phyloP scores from a whole-genome alignment of 768 basidiomycete species.

The Boletus vermiculosoides region DNA sequence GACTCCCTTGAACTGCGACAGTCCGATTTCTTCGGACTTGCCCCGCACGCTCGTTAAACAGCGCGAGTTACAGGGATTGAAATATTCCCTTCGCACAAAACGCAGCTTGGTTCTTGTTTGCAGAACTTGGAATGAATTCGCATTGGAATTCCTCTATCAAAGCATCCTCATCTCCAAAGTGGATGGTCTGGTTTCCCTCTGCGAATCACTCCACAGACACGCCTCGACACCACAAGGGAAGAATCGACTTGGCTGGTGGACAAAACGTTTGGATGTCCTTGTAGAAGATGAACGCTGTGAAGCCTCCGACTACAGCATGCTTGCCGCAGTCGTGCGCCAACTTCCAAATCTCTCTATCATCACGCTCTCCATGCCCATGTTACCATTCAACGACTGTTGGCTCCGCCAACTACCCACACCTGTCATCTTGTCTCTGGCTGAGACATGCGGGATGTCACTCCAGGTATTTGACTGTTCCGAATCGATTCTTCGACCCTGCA shows the following conservation, averaged over 20 bases:
- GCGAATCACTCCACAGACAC: constrained; percentile 12
- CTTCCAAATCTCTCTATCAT: constrained; percentile 27
- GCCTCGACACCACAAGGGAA: constrained; percentile 2
- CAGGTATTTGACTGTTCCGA: constrained; percentile 32
- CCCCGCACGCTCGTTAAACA: constrained; percentile 18
- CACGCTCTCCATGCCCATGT: constrained; percentile 28
- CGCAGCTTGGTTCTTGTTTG: constrained; percentile 25
- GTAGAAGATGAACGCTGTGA: constrained; percentile 28
- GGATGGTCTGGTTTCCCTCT: constrained; percentile 14
- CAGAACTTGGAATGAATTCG: constrained; percentile 23
- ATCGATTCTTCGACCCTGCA: constrained; percentile 30
- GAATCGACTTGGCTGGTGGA: constrained; percentile 25
- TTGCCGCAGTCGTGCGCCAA: constrained; percentile 25
- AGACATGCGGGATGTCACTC: constrained; percentile 28
- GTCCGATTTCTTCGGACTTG: constrained; percentile 15
- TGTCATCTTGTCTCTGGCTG: constrained; percentile 21
- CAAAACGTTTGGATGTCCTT: constrained; percentile 27
- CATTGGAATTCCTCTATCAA: constrained; percentile 23
- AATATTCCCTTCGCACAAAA: constrained; percentile 24
- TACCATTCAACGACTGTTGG: constrained; percentile 26
- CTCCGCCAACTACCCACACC: constrained; percentile 25
- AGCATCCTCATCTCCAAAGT: constrained; percentile 23
- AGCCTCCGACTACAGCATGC: constrained; percentile 20
- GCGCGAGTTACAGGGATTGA: constrained; percentile 15
- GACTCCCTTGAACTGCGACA: constrained; percentile 11